A percentile compares a stretch with the other conserved stretches of the same genome.
Evolutionary conservation across 2,329 filamentous ascomycete species (phyloP).

Genomic region (Aspergillus neoniger): DNA sequence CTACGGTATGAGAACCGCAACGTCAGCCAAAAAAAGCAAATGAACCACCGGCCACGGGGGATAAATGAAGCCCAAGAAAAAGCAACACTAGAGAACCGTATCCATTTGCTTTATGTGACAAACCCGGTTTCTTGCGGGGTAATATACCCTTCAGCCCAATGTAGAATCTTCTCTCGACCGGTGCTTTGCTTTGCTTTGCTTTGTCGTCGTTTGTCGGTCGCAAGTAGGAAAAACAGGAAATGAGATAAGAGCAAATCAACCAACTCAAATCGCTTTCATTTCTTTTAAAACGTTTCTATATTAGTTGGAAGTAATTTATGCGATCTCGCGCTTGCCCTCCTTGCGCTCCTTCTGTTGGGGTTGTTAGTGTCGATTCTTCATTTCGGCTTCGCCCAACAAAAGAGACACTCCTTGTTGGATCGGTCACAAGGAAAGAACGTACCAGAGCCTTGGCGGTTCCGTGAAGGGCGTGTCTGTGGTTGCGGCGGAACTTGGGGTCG

Average conservation of each 20-base stretch:
- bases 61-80: background rate
- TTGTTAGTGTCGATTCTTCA: constrained; percentile 35
- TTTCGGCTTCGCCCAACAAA: background rate
- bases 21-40: background rate
- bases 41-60: background rate
- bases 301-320: constrained; percentile 56
- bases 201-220: background rate
- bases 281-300: constrained; percentile 32
- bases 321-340: constrained; percentile 90
- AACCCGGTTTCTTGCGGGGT: constrained; percentile 14
- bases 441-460: constrained; percentile 98
- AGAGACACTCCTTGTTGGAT: background rate
- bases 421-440: constrained; percentile 47
- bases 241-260: constrained; percentile 18
- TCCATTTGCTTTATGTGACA: constrained; percentile 29
- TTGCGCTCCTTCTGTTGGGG: constrained; percentile 84
- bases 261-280: constrained; percentile 38
- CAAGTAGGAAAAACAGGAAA: background rate
- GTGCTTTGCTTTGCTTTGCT: no score
- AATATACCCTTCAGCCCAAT: background rate
- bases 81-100: constrained; percentile 18
- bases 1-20: constrained; percentile 9
- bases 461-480: constrained; percentile 99
- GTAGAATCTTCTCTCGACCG: no score
- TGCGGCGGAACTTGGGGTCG: constrained; percentile 99